phyloP scores from a whole-genome alignment of 352 stramenopile genomes.

The Phytophthora pisi region DNA sequence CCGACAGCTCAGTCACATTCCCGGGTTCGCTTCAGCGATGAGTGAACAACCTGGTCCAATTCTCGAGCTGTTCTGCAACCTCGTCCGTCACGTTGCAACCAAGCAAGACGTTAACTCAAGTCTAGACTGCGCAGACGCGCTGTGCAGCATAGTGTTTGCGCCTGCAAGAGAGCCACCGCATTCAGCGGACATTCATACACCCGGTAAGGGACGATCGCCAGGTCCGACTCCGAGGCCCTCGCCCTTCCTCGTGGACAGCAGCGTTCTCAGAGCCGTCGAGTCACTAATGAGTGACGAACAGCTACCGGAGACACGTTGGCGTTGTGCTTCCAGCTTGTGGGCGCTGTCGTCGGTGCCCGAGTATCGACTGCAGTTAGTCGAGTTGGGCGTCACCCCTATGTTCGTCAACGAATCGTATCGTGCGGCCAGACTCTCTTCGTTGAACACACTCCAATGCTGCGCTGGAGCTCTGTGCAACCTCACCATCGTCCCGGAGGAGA shows the following conservation, averaged over 20 bases:
- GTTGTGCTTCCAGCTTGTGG: conserved; percentile 63
- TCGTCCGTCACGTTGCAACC: conserved; percentile 34
- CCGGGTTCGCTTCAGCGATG: conserved; percentile 25
- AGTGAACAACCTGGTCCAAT: conserved; percentile 15
- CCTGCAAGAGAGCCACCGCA: conserved; percentile 9
- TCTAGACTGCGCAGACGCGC: conserved; percentile 65
- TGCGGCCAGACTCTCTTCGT: conserved; percentile 17
- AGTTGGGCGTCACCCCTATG: conserved; percentile 52
- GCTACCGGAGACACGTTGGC: conserved; percentile 62
- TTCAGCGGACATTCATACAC: neutral
- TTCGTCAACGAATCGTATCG: conserved; percentile 52
- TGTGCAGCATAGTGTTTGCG: conserved; percentile 65
- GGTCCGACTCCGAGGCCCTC: conserved; percentile 17
- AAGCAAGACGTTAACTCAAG: conserved; percentile 45
- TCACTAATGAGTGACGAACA: conserved; percentile 42
- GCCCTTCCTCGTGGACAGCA: conserved; percentile 33
- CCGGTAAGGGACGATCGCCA: conserved; percentile 6
- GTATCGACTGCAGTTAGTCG: conserved; percentile 51
- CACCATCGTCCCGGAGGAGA: conserved; percentile 42
- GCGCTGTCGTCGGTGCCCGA: conserved; percentile 52
- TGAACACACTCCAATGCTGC: conserved; percentile 64
- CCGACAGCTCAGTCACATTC: conserved; percentile 59
- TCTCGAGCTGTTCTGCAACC: conserved; percentile 55
- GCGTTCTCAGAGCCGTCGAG: conserved; percentile 49
- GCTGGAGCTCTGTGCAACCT: conserved; percentile 68